Conservation (phyloP, 179 eudicot genomes). For the Carnegiea gigantea region DNA sequence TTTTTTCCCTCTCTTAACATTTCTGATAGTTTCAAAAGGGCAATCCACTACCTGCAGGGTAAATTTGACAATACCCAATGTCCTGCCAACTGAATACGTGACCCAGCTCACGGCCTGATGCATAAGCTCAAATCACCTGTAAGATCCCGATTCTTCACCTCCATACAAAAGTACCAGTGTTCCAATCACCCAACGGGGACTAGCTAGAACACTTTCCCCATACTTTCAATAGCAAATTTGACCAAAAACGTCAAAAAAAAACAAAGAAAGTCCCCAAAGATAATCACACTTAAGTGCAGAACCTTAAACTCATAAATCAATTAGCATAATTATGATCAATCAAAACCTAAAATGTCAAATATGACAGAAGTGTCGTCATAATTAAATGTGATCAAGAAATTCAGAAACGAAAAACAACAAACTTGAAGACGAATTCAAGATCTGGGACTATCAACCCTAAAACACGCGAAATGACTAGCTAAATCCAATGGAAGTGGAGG, state of each 20-base stretch:
- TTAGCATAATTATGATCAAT: background rate
- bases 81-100: no score
- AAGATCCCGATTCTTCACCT: background rate
- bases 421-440: slow-evolving; percentile 6
- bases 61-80: no score
- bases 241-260: background rate
- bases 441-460: slow-evolving; percentile 8
- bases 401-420: background rate
- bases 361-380: background rate
- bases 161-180: background rate
- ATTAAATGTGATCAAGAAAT: background rate
- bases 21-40: no score
- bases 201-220: background rate
- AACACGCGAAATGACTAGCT: background rate
- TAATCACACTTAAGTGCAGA: background rate
- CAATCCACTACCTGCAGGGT: no score
- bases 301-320: background rate
- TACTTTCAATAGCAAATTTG: background rate
- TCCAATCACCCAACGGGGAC: background rate
- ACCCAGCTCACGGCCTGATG: background rate
- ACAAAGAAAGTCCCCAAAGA: background rate
- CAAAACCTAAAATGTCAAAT: background rate
- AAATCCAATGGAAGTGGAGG: background rate
- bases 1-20: background rate
- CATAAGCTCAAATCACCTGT: background rate